phyloP scores from a whole-genome alignment of 2,329 filamentous ascomycete species.

The Penicillium sp. region DNA sequence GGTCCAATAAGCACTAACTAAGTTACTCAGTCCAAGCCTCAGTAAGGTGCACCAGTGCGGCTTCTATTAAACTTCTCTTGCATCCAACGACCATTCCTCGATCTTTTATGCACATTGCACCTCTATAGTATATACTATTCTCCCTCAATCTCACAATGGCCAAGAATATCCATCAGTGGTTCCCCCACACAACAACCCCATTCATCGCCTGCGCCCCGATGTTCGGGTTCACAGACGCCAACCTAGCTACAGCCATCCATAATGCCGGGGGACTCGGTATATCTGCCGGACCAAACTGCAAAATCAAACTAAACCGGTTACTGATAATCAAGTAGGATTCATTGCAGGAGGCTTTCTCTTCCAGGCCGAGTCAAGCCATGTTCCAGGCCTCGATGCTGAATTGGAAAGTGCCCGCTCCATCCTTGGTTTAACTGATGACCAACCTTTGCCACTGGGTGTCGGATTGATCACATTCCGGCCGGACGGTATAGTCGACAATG shows the following conservation, averaged over 20 bases:
- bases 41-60: too few relatives aligned
- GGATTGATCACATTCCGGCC: slow-evolving; percentile 59
- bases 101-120: too few relatives aligned
- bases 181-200: slow-evolving; percentile 15
- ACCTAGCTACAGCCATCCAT: slow-evolving; percentile 17
- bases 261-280: slow-evolving; percentile 22
- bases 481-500: slow-evolving; percentile 23
- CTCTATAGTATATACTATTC: neutral
- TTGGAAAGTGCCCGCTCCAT: slow-evolving; percentile 12
- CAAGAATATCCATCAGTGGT: slow-evolving; percentile 14
- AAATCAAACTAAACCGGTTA: too few relatives aligned
- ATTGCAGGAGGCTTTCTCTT: slow-evolving; percentile 24
- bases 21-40: too few relatives aligned
- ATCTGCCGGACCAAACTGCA: neutral
- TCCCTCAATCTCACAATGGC: neutral
- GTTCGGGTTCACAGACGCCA: slow-evolving; percentile 20
- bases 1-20: too few relatives aligned
- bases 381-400: slow-evolving; percentile 14
- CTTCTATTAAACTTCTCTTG: too few relatives aligned
- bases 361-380: slow-evolving; percentile 12
- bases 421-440: neutral
- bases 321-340: slow-evolving; percentile 16
- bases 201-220: slow-evolving; percentile 27
- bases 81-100: too few relatives aligned
- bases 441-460: slow-evolving; percentile 52